Base-by-base conservation (phyloP, 495 filamentous ascomycete species). In the Penicillium alfredii region DNA sequence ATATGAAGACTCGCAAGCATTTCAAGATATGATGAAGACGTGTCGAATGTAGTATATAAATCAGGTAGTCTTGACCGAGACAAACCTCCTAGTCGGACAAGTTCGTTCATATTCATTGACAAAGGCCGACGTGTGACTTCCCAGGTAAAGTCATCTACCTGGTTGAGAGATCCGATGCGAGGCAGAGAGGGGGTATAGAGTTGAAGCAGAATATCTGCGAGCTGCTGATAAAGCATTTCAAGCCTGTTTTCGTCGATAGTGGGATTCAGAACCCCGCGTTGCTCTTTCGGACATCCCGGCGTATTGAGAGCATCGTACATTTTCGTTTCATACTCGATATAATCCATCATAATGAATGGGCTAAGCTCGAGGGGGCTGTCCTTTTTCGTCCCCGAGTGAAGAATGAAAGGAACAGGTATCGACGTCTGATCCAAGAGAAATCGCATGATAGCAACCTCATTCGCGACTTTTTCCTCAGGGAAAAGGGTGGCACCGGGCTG, bases 381-480 rank as follows among this genome's bases (percentile, higher is more conserved):
- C n/a, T 52, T 29, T 11, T 31, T 44, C 12, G 43, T 51, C 4
- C 58, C 66, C 45, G 40, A 64, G 36, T 60, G 50, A 5, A 61
- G 43, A 30, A 72, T 38, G 15, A 46, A 50, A 3, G 64, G 63
- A 42, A 61, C 51, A 3, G 58, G 57, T 3, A 70, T 61, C 4
- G 51, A 56, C 2, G 63, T 72, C 12, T 60, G 44, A 11, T 57
- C 49, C 8, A 33, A 31, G 27, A 74, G 31, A 37, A 47, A 72
- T 11, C 60, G 53, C 57, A 69, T 66, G 8, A 61, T 56, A 16
- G 61, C 62, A 11, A 63, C 64, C 33, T 76, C 68, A 24, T 51
- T 55, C 4, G 34, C 26, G n/a, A 57, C 31, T 39, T 66, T 69
- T n/a, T 70, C 68, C 19, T 56, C 53, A 1, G 54, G 49, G 28